Percentiles rank a stretch among this genome's conserved stretches.
Evolutionary conservation across 495 filamentous ascomycete genomes (phyloP).

Genomic region (Xylaria castorea): DNA sequence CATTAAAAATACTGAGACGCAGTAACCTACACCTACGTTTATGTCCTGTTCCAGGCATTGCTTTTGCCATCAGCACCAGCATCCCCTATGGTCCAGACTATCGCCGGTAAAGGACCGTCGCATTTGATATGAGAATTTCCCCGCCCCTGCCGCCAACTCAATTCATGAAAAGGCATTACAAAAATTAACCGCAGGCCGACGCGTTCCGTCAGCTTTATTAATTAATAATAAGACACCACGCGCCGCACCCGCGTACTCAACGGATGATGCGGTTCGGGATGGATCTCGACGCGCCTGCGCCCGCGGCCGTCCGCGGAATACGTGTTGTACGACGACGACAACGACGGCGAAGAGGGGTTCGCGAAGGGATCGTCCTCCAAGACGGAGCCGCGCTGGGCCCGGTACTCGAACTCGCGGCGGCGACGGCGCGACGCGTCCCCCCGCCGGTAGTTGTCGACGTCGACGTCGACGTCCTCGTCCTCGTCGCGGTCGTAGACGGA

Average conservation of each 20-base stretch:
- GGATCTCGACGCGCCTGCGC: neutral
- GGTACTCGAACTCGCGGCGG: constrained; percentile 6
- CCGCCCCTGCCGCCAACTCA: neutral
- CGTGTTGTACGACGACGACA: constrained; percentile 13
- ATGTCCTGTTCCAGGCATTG: neutral
- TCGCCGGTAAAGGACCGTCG: neutral
- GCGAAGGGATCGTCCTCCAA: constrained; percentile 20
- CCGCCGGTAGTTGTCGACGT: neutral
- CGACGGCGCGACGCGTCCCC: neutral
- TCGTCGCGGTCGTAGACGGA: constrained; percentile 31
- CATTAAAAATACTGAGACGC: neutral
- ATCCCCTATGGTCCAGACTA: neutral
- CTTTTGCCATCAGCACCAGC: neutral
- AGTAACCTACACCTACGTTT: neutral
- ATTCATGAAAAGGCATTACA: neutral
- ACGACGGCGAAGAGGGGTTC: neutral
- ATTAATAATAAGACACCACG: neutral
- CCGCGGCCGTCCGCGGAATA: constrained; percentile 14
- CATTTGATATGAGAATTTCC: neutral
- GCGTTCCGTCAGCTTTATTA: no score
- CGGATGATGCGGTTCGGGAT: neutral
- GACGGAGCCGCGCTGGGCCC: constrained; percentile 13
- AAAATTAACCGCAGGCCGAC: neutral
- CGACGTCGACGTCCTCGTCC: neutral
- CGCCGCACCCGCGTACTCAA: constrained; percentile 1